Evolutionary conservation across 1,139 yeast genomes (phyloP), one percentile per base, ranked within the genome.

Genomic region (Scheffersomyces segobiensis): DNA sequence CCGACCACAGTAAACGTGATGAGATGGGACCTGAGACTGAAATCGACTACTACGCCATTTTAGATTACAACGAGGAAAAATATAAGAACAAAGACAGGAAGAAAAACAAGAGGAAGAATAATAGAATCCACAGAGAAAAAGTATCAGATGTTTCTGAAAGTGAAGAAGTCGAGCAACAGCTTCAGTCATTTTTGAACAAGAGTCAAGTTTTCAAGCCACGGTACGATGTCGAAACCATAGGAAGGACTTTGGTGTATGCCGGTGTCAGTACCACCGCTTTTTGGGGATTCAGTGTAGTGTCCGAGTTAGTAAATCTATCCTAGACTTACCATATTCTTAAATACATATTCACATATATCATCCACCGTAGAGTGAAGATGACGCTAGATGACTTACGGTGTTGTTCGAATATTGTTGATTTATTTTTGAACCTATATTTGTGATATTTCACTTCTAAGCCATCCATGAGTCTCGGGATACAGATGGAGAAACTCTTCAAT

Each of bases 201-300:
- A 74, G 80, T 59, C 83, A 80, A 5, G 87, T 77, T 52, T 85
- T 75, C 69, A 79, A 72, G 67, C 77, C 85, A 12, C 77, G 93
- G 56, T 88, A 87, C 66, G 95, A 89, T 62, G 87, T 89, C 42
- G 93, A 88, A 63, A 89, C 89, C 19, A 76, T 90, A 52, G 91
- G 95, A 14, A 79, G 93, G 66, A 71, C 90, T 59, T 76, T 88
- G 20, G 89, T 91, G 0, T 92, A 92, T 71, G 87, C 89, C 3
- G 97, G 97, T 0, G 84, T 91, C 32, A 79, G 91, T 0, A 65
- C 75, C 32, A 67, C 78, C 39, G 82, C 87, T 0, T 67, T 80
- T 12, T 75, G 84, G 78, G 83, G 82, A 10, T 81, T 82, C 65
- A 73, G 76, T 1, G 56, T 72, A 20, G 68, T 62, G 18, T 60